Evolutionary conservation across 1,284 basidiomycete genomes (phyloP).

Genomic region (Naganishia sp.): DNA sequence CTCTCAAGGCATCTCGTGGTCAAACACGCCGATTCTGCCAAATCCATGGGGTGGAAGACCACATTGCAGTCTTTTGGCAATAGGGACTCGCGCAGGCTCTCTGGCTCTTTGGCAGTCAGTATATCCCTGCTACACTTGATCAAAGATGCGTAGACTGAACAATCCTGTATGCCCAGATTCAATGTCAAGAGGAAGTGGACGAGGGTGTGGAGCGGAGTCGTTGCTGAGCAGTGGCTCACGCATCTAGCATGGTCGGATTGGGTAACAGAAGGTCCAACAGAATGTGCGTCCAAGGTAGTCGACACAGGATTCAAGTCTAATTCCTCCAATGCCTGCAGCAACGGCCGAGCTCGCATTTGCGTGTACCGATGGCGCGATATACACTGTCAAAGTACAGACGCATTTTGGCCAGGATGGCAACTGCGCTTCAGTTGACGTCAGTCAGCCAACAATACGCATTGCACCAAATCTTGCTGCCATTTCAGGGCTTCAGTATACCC

Average conservation of each 20-base stretch:
- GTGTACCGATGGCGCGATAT: constrained; percentile 5
- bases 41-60: constrained; percentile 16
- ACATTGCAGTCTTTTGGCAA: constrained; percentile 15
- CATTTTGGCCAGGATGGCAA: constrained; percentile 13
- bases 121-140: neutral
- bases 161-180: neutral
- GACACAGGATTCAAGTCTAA: no score
- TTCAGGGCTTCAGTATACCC: constrained; percentile 7
- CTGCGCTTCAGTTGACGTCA: neutral
- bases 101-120: constrained; percentile 24
- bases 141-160: neutral
- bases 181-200: constrained; percentile 6
- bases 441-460: constrained; percentile 5
- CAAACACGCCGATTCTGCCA: constrained; percentile 16
- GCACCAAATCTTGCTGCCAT: constrained; percentile 3
- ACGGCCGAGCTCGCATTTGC: constrained; percentile 16
- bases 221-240: constrained; percentile 17
- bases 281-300: neutral
- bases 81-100: constrained; percentile 8
- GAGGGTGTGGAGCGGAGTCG: constrained; percentile 5
- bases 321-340: neutral
- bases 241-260: constrained; percentile 16
- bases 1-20: constrained; percentile 16
- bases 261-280: neutral
- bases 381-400: constrained; percentile 1